Base-by-base conservation (phyloP, 2,329 filamentous ascomycete genomes). In the Teratosphaeria gauchensis region DNA sequence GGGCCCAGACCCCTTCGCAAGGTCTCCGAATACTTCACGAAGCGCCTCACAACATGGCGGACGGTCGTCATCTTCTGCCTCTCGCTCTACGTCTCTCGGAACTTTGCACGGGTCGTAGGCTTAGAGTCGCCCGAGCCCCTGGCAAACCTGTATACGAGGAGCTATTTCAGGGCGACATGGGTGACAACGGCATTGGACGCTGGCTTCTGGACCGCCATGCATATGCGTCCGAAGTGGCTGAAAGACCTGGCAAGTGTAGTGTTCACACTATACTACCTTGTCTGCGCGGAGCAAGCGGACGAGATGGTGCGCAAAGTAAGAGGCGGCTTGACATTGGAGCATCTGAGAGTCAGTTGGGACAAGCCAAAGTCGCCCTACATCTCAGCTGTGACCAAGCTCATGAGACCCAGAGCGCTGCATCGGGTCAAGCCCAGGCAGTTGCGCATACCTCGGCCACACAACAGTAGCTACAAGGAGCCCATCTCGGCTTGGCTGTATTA, bases 151-250 rank as follows among this genome's bases (percentile, higher is more conserved):
- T 99, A 99, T 76, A 90, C 89, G 57, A 82, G 90, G 56, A 86
- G 89, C 31, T 99, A 95, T 76, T 99, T 96, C 73, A 87, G 94
- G 54, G 94, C 94, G 58, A 99, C 94, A 71, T 99, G 94, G 94
- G 84, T 97, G 16, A 86, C 94, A 56, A 99, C 94, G 0, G 94
- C 91, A 0, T 76, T 99, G 61, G 94, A 99, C 68, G 94, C 94
- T 5, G 94, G 94, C 1, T 99, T 96, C 74, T 99, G 94, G 94
- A 96, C 91, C 0, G 94, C 94, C 35, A 99, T 99, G 94, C 87
- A 85, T 68, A 92, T 99, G 63, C 84, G 83, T 58, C 80, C 80
- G 54, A 91, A 88, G 67, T 92, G 89, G 84, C 66, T 96, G 51
- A 82, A 91, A 46, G 92, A 97, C 71, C 71, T 96, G 14, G 84